phyloP scores from a whole-genome alignment of 2,329 filamentous ascomycete species.

The Chaetomiaceae sp. region DNA sequence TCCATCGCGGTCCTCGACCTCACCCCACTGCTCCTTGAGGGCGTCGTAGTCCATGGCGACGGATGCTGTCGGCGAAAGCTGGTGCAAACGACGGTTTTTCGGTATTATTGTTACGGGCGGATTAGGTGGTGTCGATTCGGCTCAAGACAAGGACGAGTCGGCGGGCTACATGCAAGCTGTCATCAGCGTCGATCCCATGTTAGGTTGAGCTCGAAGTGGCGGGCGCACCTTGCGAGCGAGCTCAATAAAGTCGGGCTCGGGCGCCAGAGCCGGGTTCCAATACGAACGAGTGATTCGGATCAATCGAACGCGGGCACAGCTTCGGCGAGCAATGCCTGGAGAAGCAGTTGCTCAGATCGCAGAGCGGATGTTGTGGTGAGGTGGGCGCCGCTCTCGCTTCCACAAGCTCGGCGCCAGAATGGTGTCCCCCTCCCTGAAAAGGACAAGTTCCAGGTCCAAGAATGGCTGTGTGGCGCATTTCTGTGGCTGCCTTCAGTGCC shows the following conservation, averaged over 20 bases:
- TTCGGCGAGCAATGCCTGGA: neutral
- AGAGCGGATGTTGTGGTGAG: slow-evolving; percentile 4
- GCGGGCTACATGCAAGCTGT: slow-evolving; percentile 18
- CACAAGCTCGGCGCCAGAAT: slow-evolving; percentile 19
- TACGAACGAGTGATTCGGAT: neutral
- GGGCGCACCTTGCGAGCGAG: slow-evolving; percentile 12
- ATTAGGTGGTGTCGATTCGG: neutral
- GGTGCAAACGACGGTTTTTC: neutral
- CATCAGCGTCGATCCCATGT: slow-evolving; percentile 15
- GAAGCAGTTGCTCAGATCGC: slow-evolving; percentile 8
- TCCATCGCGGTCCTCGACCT: slow-evolving; percentile 94
- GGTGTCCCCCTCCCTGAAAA: slow-evolving; percentile 27
- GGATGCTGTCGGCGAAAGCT: neutral
- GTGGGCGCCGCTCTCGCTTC: slow-evolving; percentile 17
- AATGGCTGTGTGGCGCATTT: slow-evolving; percentile 14
- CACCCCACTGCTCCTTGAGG: slow-evolving; percentile 92
- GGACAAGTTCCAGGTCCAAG: slow-evolving; percentile 26
- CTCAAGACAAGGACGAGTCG: neutral
- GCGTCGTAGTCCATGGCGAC: slow-evolving; percentile 80
- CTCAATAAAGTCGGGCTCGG: neutral
- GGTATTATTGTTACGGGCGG: neutral
- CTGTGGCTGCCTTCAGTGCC: slow-evolving; percentile 18
- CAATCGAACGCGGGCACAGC: slow-evolving; percentile 5
- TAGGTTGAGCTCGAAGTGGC: neutral
- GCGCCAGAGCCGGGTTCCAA: neutral